Base-by-base conservation (phyloP, 2,329 filamentous ascomycete genomes). In the Aspergillus niger region DNA sequence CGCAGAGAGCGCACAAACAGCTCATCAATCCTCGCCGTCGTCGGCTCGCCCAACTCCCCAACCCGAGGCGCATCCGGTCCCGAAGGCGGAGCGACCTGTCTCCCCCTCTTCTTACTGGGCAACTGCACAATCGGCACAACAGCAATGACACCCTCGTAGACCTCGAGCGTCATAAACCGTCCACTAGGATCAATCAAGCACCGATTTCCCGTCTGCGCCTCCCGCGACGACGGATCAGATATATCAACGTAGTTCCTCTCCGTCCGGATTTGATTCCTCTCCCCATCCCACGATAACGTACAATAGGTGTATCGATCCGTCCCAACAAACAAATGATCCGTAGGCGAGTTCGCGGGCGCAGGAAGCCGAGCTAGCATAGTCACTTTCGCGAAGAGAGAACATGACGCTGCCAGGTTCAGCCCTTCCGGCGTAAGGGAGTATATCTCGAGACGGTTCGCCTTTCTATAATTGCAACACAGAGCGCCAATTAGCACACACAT, bases 231-330 rank as follows among this genome's bases (percentile, higher is more conserved):
- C 68, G 84, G 84, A 69, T 88, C 85, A 36, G 85, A 81, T 58
- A 89, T 78, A 67, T 89, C 84, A 47, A 85, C 80, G 73, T 83
- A 86, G 61, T 80, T 82, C 75, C 85, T 82, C 65, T 86, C 72
- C 3, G 86, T 89, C 39, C 77, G 77, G 13, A 88, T 75, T 57
- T 82, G 77, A 20, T 80, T 81, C 24, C 71, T 77, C 1, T 84
- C 76, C 0, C 83, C 70, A 68, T 97, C 88, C 93, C 95, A 99
- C 15, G 84, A 87, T 20, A 97, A 77, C 1, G 92, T 96, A 75
- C 98, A 97, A 79, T 97, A 98, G 70, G 92, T 89, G 68, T 91
- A 90, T 58, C 90, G 87, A 72, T 97, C 90, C 50, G 95, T 99
- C 53, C 92, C 94, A 59, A 99, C 85, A 73, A 99, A 97, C 62